Evolutionary conservation across 2,329 filamentous ascomycete species (phyloP), one percentile per base, ranked within the genome.

Genomic region (Claviceps sorghi): DNA sequence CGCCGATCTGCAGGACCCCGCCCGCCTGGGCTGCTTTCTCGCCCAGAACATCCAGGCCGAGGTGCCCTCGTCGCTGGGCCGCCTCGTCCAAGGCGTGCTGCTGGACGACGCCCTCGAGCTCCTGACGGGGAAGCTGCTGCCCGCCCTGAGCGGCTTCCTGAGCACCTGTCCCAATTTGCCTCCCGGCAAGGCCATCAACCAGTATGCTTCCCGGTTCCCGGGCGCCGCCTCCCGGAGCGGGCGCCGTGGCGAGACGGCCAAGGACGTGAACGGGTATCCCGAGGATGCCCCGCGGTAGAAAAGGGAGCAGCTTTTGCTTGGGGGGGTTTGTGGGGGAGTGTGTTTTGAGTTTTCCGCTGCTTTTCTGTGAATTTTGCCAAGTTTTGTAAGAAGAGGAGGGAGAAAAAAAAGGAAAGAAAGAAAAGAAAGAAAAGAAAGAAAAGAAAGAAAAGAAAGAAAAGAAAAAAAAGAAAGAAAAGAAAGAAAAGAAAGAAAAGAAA

Each of bases 11-110:
- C 48, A 50, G 21, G 48, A 50, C 30, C 48, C 48, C 9, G 38
- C 41, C 13, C 22, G 48, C n/a, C 48, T 50, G 13, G 38, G 48
- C 10, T 50, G 48, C 10, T 50, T 50, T 29, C 46, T 51, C 19
- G 32, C 50, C n/a, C 52, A 54, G 32, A 54, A 48, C 38, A 54
- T 54, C 29, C 52, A 51, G 43, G 52, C 52, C 2, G 52, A 54
- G 36, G 52, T 49, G n/a, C 49, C 52, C 4, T 54, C 49, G 11
- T 54, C 52, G 19, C 52, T 54, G 10, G 44, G 51, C 36, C 51
- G 52, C 34, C 32, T 54, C 13, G 48, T 54, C 17, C 43, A 49
- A 10, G 52, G 52, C 15, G 49, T 8, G 19, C 22, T 48, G 17
- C n/a, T 54, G 9, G 46, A 45, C 17, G 32, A 54, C 11, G 52